Conservation (phyloP, 768 basidiomycete genomes). For the Boletus insuetus region DNA sequence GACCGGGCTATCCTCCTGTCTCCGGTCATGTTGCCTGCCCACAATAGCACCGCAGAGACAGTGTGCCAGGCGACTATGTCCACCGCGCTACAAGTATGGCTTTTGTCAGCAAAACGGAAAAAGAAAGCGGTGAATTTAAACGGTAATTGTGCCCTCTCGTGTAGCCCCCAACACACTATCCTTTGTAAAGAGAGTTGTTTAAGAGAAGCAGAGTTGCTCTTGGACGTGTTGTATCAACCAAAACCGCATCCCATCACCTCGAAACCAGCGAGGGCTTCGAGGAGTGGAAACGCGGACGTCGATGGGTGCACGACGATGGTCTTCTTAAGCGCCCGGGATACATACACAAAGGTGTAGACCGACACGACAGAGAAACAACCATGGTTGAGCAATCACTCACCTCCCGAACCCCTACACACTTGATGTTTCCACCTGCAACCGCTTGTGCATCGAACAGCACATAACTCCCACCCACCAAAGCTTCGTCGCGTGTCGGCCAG, state of each 20-base stretch:
- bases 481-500: conserved; percentile 72
- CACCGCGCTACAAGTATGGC: conserved; percentile 42
- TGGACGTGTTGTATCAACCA: conserved; percentile 97
- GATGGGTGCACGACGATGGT: conserved; percentile 76
- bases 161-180: conserved; percentile 84
- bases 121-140: not conserved
- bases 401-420: conserved; percentile 22
- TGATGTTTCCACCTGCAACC: conserved; percentile 39
- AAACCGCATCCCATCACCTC: conserved; percentile 25
- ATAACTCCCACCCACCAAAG: conserved; percentile 89
- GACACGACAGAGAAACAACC: conserved; percentile 3
- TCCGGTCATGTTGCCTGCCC: conserved; percentile 64
- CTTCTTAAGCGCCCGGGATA: conserved; percentile 83
- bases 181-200: conserved; percentile 88
- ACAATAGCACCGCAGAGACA: conserved; percentile 85
- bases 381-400: conserved; percentile 45
- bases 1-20: conserved; percentile 27
- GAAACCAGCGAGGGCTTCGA: conserved; percentile 64
- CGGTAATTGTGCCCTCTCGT: conserved; percentile 65
- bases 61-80: conserved; percentile 62
- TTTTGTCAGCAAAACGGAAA: conserved; percentile 19
- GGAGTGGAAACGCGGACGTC: conserved; percentile 37
- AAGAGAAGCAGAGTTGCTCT: conserved; percentile 59
- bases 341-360: not conserved
- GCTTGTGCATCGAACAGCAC: conserved; percentile 69